Evolutionary conservation across 2,329 filamentous ascomycete genomes (phyloP).

Genomic region (Penicillium sp.): DNA sequence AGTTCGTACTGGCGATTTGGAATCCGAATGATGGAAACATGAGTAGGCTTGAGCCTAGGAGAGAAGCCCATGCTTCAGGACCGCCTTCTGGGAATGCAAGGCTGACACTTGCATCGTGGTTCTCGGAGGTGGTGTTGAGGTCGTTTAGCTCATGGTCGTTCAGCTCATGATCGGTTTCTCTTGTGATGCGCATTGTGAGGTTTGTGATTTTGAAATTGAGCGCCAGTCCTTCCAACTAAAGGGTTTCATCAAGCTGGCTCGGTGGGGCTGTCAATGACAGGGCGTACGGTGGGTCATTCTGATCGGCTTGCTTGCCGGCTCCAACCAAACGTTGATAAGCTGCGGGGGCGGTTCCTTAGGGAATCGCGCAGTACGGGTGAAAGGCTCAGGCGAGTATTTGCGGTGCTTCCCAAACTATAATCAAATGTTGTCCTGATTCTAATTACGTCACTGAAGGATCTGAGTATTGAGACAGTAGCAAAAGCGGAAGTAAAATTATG

Average conservation of each 20-base stretch:
- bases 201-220: not conserved
- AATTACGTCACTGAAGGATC: not conserved
- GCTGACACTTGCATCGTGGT: conserved; percentile 11
- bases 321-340: not conserved
- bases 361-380: no score
- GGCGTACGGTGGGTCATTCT: conserved; percentile 2
- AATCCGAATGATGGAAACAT: conserved; percentile 48
- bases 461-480: not conserved
- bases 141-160: conserved; percentile 5
- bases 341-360: not conserved
- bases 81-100: conserved; percentile 33
- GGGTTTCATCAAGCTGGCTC: not conserved
- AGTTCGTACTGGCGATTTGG: conserved; percentile 38
- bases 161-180: not conserved
- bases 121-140: conserved; percentile 3
- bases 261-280: conserved; percentile 8
- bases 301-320: not conserved
- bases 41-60: conserved; percentile 35
- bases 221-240: no score
- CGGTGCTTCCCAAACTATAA: not conserved
- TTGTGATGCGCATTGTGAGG: conserved; percentile 2
- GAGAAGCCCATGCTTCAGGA: conserved; percentile 34
- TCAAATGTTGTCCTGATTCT: not conserved
- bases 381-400: not conserved
- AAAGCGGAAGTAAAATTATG: not conserved